Evolutionary conservation across 108 stramenopile genomes (phyloP), one percentile per base, ranked within the genome.

Genomic region (Cyclotella distinguenda): DNA sequence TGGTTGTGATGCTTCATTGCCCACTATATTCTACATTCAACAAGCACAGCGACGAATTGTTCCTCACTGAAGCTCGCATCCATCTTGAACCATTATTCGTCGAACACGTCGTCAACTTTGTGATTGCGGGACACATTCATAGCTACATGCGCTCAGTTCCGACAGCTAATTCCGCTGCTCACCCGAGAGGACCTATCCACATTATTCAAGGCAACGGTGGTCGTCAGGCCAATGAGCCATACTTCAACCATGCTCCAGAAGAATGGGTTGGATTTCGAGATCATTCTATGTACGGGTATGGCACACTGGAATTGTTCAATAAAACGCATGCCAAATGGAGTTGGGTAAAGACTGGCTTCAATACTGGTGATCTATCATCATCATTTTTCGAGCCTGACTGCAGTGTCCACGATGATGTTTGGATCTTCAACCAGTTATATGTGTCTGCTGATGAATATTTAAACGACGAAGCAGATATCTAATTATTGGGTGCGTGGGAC

Each of bases 141-240:
- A 92, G 91, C 44, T 96, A 94, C 62, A 82, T 88, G 63, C 83
- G 95, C 8, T 86, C 90, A 30, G 42, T 60, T 12, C 80, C 80
- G 34, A 84, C 93, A 1, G 74, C 78, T n/a, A 55, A 79, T 53
- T 80, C 74, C 42, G 42, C 68, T 9, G 32, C 68, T 15, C 54
- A 63, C 55, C 56, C 64, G 15, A 71, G 66, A 27, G 94, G 87
- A 19, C 90, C 90, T 1, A 70, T 91, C 10, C 88, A 97, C 54
- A 80, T 99, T 44, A 85, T 90, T 42, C 80, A 96, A 38, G 98
- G 98, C 46, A 96, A 95, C 26, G 97, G 95, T 40, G 98, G 97
- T 23, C 79, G 94, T 28, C 82, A 91, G 63, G 94, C 83, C 28
- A 79, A 85, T 50, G 91, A 90, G 12, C 83, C 80, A 13, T 88